phyloP scores from a whole-genome alignment of 176 grass and related monocot genomes.

The Zea mays region Zm-B73-REFERENCE-NAM-5.0 NC_050104.1:106208001-106208500 shows the following conservation, averaged over 20 bases:
- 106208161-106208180: no score
- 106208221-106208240: neutral
- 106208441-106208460: neutral
- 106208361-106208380: slow-evolving; percentile 27
- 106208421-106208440: neutral
- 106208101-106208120: no score
- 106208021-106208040: no score
- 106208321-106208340: neutral
- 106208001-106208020: no score
- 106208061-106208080: no score
- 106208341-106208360: slow-evolving; percentile 16
- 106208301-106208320: neutral
- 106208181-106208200: no score
- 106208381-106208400: slow-evolving; percentile 30
- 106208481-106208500: slow-evolving; percentile 34
- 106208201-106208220: no score
- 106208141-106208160: no score
- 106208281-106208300: slow-evolving; percentile 13
- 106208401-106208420: neutral
- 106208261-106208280: neutral
- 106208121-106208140: no score
- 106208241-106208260: neutral
- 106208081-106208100: no score
- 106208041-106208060: no score
- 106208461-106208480: neutral